Evolutionary conservation across 2,329 filamentous ascomycete species (phyloP).

Genomic region (Cadophora sp.): DNA sequence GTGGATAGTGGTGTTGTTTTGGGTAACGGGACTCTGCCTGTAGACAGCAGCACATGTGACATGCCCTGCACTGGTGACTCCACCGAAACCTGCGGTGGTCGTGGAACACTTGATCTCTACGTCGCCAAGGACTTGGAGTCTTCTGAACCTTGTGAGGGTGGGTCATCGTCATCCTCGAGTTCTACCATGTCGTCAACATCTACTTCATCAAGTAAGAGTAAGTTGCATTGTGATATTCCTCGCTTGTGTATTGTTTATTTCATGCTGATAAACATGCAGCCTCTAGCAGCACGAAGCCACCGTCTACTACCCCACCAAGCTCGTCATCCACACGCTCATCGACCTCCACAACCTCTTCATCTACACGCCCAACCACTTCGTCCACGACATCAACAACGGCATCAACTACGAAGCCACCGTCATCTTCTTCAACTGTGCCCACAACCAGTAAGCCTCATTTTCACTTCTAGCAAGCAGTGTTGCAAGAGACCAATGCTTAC

Average conservation of each 20-base stretch:
- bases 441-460: background rate
- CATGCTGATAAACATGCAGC: background rate
- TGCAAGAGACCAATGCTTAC: slow-evolving; percentile 13
- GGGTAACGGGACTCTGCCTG: slow-evolving; percentile 39
- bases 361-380: slow-evolving; percentile 27
- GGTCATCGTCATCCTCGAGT: slow-evolving; percentile 42
- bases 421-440: slow-evolving; percentile 17
- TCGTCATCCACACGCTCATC: slow-evolving; percentile 24
- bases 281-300: background rate
- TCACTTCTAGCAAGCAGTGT: slow-evolving; percentile 40
- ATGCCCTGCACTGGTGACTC: slow-evolving; percentile 47
- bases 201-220: slow-evolving; percentile 13
- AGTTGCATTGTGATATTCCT: background rate
- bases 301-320: slow-evolving; percentile 17
- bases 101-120: slow-evolving; percentile 46
- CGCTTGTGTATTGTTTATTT: background rate
- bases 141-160: slow-evolving; percentile 53
- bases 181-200: slow-evolving; percentile 15
- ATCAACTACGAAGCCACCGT: slow-evolving; percentile 26
- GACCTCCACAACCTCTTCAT: slow-evolving; percentile 23
- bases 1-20: slow-evolving; percentile 45
- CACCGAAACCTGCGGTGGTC: slow-evolving; percentile 47
- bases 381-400: slow-evolving; percentile 16
- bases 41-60: slow-evolving; percentile 42
- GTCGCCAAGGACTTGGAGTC: slow-evolving; percentile 57